phyloP scores from a whole-genome alignment of 116 monocot genomes.

The Posidonia oceanica region DNA sequence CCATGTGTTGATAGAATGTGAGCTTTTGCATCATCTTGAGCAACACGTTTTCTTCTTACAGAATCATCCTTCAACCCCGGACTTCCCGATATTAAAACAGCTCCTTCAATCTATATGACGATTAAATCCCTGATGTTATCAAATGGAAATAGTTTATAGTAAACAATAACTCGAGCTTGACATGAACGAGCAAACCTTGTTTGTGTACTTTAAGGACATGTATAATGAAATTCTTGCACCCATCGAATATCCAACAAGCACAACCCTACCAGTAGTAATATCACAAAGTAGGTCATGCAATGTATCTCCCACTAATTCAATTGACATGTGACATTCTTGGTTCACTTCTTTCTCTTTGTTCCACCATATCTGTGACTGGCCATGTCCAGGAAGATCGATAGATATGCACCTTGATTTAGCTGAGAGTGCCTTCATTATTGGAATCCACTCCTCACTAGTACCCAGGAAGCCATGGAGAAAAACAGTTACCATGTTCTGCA shows the following conservation, averaged over 20 bases:
- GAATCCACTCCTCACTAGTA: slow-evolving; percentile 72
- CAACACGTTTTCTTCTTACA: slow-evolving; percentile 34
- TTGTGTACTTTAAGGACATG: slow-evolving; percentile 61
- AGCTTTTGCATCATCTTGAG: slow-evolving; percentile 70
- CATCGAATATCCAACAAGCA: slow-evolving; percentile 93
- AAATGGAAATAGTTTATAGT: background rate
- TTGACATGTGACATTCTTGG: slow-evolving; percentile 18
- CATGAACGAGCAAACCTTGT: slow-evolving; percentile 42
- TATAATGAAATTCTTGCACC: slow-evolving; percentile 87
- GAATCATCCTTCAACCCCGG: slow-evolving; percentile 68
- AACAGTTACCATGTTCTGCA: slow-evolving; percentile 49
- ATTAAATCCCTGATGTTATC: background rate
- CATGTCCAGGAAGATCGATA: slow-evolving; percentile 89
- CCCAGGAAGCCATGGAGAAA: slow-evolving; percentile 97
- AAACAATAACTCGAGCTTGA: background rate
- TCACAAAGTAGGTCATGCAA: slow-evolving; percentile 46
- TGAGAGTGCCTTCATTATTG: slow-evolving; percentile 77
- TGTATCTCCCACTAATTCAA: slow-evolving; percentile 51
- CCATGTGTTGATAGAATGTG: slow-evolving; percentile 43
- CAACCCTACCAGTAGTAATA: slow-evolving; percentile 34
- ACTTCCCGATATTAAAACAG: slow-evolving; percentile 85
- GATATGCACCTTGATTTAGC: slow-evolving; percentile 44
- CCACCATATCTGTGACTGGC: slow-evolving; percentile 35
- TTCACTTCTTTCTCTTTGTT: slow-evolving; percentile 14
- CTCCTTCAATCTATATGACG: slow-evolving; percentile 48